phyloP scores from a whole-genome alignment of 2,329 filamentous ascomycete genomes.

The Teratosphaeria pseudoeucalypti region DNA sequence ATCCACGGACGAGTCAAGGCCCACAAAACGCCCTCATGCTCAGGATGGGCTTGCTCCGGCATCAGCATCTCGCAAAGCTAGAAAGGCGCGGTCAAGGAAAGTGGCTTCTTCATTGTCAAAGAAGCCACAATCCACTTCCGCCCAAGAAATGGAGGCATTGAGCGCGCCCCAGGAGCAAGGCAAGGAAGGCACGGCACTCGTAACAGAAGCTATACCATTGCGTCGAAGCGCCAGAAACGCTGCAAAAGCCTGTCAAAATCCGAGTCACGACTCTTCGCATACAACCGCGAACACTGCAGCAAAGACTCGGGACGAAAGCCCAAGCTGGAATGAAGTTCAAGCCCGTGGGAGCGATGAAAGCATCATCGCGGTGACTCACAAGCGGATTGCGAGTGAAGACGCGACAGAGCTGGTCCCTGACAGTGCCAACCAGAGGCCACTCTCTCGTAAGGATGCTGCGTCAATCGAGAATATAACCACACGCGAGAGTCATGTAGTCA shows the following conservation, averaged over 20 bases:
- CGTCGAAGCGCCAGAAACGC: not conserved
- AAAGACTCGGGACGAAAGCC: not conserved
- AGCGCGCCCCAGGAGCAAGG: not conserved
- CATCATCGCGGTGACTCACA: not conserved
- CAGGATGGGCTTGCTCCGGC: not conserved
- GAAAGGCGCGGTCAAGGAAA: not conserved
- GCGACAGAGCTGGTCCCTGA: not conserved
- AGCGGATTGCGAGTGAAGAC: not conserved
- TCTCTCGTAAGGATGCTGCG: not conserved
- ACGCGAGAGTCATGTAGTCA: not conserved
- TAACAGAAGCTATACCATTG: not conserved
- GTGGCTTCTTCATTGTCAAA: not conserved
- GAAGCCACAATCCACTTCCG: not conserved
- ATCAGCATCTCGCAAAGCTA: not conserved
- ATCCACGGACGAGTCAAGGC: not conserved
- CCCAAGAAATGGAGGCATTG: not conserved
- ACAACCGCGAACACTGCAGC: not conserved
- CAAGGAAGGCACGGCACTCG: not conserved
- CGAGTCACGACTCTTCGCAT: not conserved
- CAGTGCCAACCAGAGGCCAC: not conserved
- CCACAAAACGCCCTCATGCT: not conserved
- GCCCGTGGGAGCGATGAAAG: not conserved
- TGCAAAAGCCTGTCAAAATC: not conserved
- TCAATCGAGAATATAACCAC: not conserved
- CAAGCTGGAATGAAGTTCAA: not conserved